A percentile compares a stretch with the other conserved stretches of the same genome.
phyloP scores from a whole-genome alignment of 2,329 filamentous ascomycete genomes.

The Leptographium galeiforme region DNA sequence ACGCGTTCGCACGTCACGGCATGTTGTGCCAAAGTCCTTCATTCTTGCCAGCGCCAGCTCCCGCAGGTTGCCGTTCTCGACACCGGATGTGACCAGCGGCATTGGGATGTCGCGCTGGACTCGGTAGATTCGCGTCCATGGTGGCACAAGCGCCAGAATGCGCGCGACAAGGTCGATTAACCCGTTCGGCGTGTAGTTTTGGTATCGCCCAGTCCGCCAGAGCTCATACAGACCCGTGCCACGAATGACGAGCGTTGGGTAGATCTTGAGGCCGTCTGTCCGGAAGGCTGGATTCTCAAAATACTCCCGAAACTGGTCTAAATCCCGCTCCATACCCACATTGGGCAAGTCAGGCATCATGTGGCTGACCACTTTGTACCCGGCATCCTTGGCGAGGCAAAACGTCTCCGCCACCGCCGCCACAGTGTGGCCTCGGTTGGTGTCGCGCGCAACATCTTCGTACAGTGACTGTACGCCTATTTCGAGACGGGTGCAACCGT shows the following conservation, averaged over 20 bases:
- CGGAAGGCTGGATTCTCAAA: slow-evolving; percentile 94
- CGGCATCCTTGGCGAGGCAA: slow-evolving; percentile 91
- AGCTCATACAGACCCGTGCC: slow-evolving; percentile 94
- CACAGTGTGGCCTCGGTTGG: slow-evolving; percentile 92
- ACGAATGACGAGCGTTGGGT: slow-evolving; percentile 91
- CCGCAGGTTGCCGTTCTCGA: slow-evolving; percentile 92
- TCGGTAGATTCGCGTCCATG: slow-evolving; percentile 97
- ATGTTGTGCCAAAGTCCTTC: slow-evolving; percentile 97
- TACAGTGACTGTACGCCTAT: slow-evolving; percentile 94
- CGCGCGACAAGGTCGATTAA: slow-evolving; percentile 90
- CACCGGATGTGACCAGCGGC: slow-evolving; percentile 95
- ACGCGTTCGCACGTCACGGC: slow-evolving; percentile 87
- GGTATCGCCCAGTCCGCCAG: slow-evolving; percentile 92
- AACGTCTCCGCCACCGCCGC: slow-evolving; percentile 93
- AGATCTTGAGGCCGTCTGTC: slow-evolving; percentile 95
- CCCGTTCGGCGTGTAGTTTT: slow-evolving; percentile 97
- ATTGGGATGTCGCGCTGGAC: slow-evolving; percentile 99
- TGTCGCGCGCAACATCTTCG: slow-evolving; percentile 95
- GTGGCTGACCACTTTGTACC: slow-evolving; percentile 97
- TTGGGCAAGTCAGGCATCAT: slow-evolving; percentile 99
- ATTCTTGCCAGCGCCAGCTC: slow-evolving; percentile 91
- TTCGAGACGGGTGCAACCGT: slow-evolving; percentile 88
- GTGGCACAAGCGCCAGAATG: slow-evolving; percentile 88
- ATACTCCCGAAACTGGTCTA: slow-evolving; percentile 95
- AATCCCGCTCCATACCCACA: slow-evolving; percentile 93